A percentile compares a stretch with the other conserved stretches of the same genome.
phyloP scores from a whole-genome alignment of 192 early-diverging fungal species.

The Coemansia guatemalensis region DNA sequence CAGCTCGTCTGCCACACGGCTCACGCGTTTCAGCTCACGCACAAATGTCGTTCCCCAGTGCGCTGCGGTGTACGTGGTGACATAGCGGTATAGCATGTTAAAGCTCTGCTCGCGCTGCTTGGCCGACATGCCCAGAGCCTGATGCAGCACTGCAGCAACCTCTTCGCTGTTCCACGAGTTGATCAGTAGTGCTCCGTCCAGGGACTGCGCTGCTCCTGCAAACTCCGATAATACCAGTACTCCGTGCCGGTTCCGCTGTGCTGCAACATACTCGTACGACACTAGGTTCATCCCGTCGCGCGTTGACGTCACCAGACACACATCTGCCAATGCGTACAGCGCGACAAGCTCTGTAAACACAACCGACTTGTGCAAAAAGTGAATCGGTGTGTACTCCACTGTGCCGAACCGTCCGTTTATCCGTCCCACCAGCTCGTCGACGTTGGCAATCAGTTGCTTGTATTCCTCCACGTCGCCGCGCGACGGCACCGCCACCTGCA shows the following conservation, averaged over 20 bases:
- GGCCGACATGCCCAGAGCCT: conserved; percentile 91
- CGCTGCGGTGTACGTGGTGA: conserved; percentile 95
- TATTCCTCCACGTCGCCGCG: conserved; percentile 99
- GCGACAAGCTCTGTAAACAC: conserved; percentile 93
- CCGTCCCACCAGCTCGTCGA: conserved; percentile 96
- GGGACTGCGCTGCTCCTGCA: conserved; percentile 96
- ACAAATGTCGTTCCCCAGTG: conserved; percentile 98
- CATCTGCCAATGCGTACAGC: conserved; percentile 95
- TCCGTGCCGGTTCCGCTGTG: conserved; percentile 87
- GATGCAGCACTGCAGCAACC: conserved; percentile 81
- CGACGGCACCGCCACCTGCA: conserved; percentile 98
- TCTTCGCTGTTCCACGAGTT: conserved; percentile 99
- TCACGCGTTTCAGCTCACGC: conserved; percentile 72
- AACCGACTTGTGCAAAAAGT: conserved; percentile 97
- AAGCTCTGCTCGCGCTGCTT: conserved; percentile 79
- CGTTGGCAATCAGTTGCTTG: conserved; percentile 85
- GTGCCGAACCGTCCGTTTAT: conserved; percentile 97
- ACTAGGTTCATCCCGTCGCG: conserved; percentile 99
- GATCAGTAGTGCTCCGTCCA: conserved; percentile 96
- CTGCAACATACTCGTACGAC: conserved; percentile 97
- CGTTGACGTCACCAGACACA: conserved; percentile 95
- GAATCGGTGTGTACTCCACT: conserved; percentile 96
- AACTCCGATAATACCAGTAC: conserved; percentile 97
- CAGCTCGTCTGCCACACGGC: conserved; percentile 45
- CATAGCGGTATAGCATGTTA: conserved; percentile 90